Percentiles rank a stretch among this genome's conserved stretches.
Evolutionary conservation across 495 filamentous ascomycete genomes (phyloP).

Genomic region (Terfezia claveryi): DNA sequence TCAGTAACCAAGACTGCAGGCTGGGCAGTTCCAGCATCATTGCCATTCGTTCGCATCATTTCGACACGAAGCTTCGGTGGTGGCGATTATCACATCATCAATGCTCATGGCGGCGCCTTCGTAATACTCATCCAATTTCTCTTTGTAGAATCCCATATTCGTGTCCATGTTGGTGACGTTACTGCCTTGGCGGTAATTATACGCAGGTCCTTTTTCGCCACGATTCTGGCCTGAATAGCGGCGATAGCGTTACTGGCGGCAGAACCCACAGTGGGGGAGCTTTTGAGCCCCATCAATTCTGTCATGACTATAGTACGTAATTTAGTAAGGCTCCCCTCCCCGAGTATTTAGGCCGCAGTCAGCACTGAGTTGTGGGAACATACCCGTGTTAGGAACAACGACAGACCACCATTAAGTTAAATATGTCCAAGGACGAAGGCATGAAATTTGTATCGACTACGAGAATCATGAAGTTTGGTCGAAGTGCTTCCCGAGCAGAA

Average conservation of each 20-base stretch:
- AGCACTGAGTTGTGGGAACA: neutral
- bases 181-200: conserved; percentile 14
- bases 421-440: conserved; percentile 12
- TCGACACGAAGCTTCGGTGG: conserved; percentile 8
- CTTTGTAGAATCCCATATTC: conserved; percentile 15
- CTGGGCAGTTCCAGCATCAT: conserved; percentile 10
- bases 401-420: conserved; percentile 15
- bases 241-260: conserved; percentile 11
- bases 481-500: neutral
- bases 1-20: conserved; percentile 17
- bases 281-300: conserved; percentile 15
- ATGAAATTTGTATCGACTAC: conserved; percentile 18
- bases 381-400: conserved; percentile 18
- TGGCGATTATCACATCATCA: conserved; percentile 17
- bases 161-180: conserved; percentile 4
- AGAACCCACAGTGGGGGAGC: conserved; percentile 9
- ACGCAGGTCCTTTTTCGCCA: conserved; percentile 13
- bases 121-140: conserved; percentile 9
- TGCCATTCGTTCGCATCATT: conserved; percentile 1
- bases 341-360: neutral
- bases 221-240: conserved; percentile 12
- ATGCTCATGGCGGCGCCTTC: conserved; percentile 12
- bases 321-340: neutral
- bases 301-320: conserved; percentile 16
- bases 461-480: conserved; percentile 12